Evolutionary conservation across 345 rosid species (phyloP), one percentile per base, ranked within the genome.

Genomic region (Eucalyptus camaldulensis): DNA sequence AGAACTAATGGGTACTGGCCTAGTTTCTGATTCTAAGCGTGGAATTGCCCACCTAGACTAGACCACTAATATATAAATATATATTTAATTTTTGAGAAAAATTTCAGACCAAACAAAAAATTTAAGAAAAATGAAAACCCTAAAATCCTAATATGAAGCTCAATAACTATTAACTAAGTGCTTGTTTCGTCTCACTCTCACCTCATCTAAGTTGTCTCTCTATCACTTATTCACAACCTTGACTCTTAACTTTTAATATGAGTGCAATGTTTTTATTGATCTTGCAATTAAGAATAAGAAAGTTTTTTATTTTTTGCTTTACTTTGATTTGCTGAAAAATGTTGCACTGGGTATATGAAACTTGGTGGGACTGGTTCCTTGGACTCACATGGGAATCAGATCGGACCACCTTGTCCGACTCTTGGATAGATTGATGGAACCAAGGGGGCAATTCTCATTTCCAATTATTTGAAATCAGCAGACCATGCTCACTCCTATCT

Each of bases 401-500:
- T 53, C 1, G 5, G 10, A 53, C 4, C 0, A 4, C 1, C 0
- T 0, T 3, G 56, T 53, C 0, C 1, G 0, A 0, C 56, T 53
- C 56, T 19, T 53, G 2, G 10, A 53, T 53, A 53, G 24, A 53
- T 53, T 0, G 0, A 53, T 19, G 0, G 24, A 19, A 53, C 5
- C 0, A 8, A 53, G 0, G 1, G 1, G 10, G 10, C 2, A 0
- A 53, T 53, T 53, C 56, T 19, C 10, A 53, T 53, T 53, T 53
- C 1, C 10, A 53, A 1, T 8, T 53, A 53, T 53, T 53, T 53
- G 2, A 19, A 53, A 53, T 53, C 0, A 7, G 56, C 1, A 19
- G 0, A 17, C 1, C 56, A 51, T 51, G 56, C 56, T 51, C 56
- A 51, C 22, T 0, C 9, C 9, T 51, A 51, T 17, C 56, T 51